Conservation (phyloP, 805 yeast species). For the Ogataea pini region DNA sequence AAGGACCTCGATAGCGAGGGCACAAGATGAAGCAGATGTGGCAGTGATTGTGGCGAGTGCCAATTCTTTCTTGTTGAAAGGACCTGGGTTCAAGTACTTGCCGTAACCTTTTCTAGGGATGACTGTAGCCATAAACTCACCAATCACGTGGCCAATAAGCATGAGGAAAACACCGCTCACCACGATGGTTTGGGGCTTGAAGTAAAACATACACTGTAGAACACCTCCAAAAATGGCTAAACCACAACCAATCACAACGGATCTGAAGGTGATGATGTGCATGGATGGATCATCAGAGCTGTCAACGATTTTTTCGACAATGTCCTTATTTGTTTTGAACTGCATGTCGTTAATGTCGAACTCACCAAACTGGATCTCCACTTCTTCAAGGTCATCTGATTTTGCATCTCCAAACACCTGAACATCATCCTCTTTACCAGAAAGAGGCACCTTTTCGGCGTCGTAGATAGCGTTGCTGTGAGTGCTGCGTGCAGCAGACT, state of each 20-base stretch:
- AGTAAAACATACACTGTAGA: slow-evolving; percentile 37
- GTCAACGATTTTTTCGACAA: slow-evolving; percentile 28
- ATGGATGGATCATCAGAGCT: slow-evolving; percentile 40
- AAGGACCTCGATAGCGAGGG: slow-evolving; percentile 34
- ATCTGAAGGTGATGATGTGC: slow-evolving; percentile 41
- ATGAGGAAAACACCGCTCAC: slow-evolving; percentile 37
- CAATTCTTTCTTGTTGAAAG: slow-evolving; percentile 48
- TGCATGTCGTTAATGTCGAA: slow-evolving; percentile 12
- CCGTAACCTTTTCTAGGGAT: slow-evolving; percentile 31
- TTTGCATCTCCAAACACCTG: slow-evolving; percentile 1
- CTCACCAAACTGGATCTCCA: slow-evolving; percentile 19
- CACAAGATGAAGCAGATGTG: slow-evolving; percentile 34
- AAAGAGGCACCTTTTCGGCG: neutral
- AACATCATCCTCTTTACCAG: slow-evolving; percentile 1
- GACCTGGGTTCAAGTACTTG: slow-evolving; percentile 42
- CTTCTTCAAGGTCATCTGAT: slow-evolving; percentile 14
- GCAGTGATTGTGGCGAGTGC: slow-evolving; percentile 41
- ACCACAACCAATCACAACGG: slow-evolving; percentile 35
- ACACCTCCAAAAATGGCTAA: slow-evolving; percentile 39
- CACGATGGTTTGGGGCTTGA: slow-evolving; percentile 38
- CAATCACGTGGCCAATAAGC: slow-evolving; percentile 35
- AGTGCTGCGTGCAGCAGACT: slow-evolving; percentile 3
- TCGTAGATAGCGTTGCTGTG: neutral
- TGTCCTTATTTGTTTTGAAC: slow-evolving; percentile 22
- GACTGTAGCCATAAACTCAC: slow-evolving; percentile 30